Base-by-base conservation (phyloP, 2,329 filamentous ascomycete species). In the Clarireedia sp. region DNA sequence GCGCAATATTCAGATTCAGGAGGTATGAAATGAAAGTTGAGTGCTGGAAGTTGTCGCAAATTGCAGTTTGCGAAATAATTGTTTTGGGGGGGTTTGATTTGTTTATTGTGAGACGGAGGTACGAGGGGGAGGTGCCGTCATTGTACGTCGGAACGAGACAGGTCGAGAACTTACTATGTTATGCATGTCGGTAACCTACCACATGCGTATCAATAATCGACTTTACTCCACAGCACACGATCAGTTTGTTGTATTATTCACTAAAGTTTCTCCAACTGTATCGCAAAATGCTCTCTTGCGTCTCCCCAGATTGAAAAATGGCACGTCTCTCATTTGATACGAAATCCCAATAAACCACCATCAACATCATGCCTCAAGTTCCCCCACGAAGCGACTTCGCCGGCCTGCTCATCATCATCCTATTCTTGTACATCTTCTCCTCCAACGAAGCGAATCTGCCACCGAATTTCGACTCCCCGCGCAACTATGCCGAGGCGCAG, bases 401-500 rank as follows among this genome's bases (percentile, higher is more conserved):
- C 23, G 58, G 62, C n/a, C 49, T 68, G 16, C 43, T 67, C 47
- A 52, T 68, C 37, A 60, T 68, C 45, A 57, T 67, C 55, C 50
- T 68, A 52, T 59, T 68, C 43, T 62, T 69, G 41, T 65, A 68
- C 62, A 68, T 66, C 56, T 57, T 68, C 26, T 65, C 63, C 33
- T 64, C 64, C 46, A 62, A 64, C 14, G 63, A 65, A 21, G 59
- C 62, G 52, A 59, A 60, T 19, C 58, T 62, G 7, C 58, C 63
- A 14, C 67, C 74, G 0, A 70, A 70, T n/a, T 70, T 78, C 50
- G 70, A 75, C 41, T 69, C 64, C 45, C 72, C 68, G 50, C 75
- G 75, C 16, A 70, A 73, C 26, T 65, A 75, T 33, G 68, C 73
- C 24, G 68, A 70, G 41, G 70, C 75, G 53, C 76, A 79, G 10